Evolutionary conservation across 2,329 filamentous ascomycete genomes (phyloP), one percentile per base, ranked within the genome.

Genomic region (Paraconiothyrium sp.): DNA sequence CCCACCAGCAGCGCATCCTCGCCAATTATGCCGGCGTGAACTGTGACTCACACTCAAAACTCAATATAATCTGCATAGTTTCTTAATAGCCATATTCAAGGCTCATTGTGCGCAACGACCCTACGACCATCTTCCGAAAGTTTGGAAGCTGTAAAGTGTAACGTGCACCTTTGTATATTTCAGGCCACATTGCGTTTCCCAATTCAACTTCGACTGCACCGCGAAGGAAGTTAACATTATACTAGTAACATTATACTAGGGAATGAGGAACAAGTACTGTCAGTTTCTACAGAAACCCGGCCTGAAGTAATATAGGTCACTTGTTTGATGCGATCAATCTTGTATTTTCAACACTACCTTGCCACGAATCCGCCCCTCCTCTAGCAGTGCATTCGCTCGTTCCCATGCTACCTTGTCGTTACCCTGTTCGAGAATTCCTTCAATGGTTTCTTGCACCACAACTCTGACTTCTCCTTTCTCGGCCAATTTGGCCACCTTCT

Each of bases 261-360:
- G 27, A 30, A 30, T 30, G 27, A 30, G 27, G 6, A 30, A 30
- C 6, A 30, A 6, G 27, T 6, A 30, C 27, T 30, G 20, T 6
- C 27, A 30, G 27, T 30, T 6, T 30, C 27, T 30, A 6, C 27
- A 30, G 2, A 30, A 30, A 30, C 27, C 27, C 6, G 6, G 4
- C 27, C 27, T 30, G 27, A 20, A 41, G 39, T 16, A 41, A 7
- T 20, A 20, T 2, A 41, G 7, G 16, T 16, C 16, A 41, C 14
- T 16, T 7, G 13, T 41, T 16, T n/a, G 13, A 41, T 4, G 6
- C 39, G 3, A n/a, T 41, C 39, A 49, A 8, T 54, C 35, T 10
- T 35, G 43, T 44, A 74, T 64, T 34, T 65, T 63, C n/a, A 74
- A 61, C 24, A 77, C 72, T 50, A 76, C 71, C 63, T 75, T 76